A percentile compares a stretch with the other conserved stretches of the same genome.
phyloP scores from a whole-genome alignment of 306 rosid genomes.

The Macrotyloma uniflorum region DNA sequence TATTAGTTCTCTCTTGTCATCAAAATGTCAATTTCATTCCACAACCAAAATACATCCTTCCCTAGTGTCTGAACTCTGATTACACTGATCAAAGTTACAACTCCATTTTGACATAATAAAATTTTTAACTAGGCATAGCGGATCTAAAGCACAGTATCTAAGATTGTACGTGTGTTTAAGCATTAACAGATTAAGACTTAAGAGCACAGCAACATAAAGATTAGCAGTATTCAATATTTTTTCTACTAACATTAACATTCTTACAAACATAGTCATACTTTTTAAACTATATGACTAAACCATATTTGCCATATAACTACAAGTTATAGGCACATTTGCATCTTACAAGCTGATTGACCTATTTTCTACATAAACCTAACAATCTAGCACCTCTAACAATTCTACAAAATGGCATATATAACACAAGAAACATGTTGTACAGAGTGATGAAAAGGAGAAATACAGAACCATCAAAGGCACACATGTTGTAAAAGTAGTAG shows the following conservation, averaged over 20 bases:
- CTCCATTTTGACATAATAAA: background rate
- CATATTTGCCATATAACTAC: background rate
- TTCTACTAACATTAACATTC: conserved; percentile 12
- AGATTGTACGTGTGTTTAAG: background rate
- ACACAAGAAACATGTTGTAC: conserved; percentile 6
- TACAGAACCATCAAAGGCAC: conserved; percentile 21
- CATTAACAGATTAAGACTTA: conserved; percentile 3
- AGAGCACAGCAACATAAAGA: background rate
- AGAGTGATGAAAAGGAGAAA: background rate
- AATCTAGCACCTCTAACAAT: conserved; percentile 6
- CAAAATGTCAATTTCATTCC: background rate
- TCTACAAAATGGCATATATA: background rate
- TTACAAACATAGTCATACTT: background rate
- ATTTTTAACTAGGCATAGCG: background rate
- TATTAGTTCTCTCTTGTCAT: conserved; percentile 7
- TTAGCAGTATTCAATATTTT: background rate
- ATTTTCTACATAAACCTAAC: background rate
- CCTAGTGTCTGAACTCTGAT: conserved; percentile 4
- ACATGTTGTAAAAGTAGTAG: conserved; percentile 29
- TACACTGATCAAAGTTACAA: background rate
- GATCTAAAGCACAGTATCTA: background rate
- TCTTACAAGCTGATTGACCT: background rate
- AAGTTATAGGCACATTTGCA: background rate
- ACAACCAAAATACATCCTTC: conserved; percentile 1
- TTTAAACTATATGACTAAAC: background rate